These are phyloP conservation scores for Beauveria caledonica DNA, from an alignment of 2,329 filamentous ascomycete species.

Conservation along the genomic window DNA sequence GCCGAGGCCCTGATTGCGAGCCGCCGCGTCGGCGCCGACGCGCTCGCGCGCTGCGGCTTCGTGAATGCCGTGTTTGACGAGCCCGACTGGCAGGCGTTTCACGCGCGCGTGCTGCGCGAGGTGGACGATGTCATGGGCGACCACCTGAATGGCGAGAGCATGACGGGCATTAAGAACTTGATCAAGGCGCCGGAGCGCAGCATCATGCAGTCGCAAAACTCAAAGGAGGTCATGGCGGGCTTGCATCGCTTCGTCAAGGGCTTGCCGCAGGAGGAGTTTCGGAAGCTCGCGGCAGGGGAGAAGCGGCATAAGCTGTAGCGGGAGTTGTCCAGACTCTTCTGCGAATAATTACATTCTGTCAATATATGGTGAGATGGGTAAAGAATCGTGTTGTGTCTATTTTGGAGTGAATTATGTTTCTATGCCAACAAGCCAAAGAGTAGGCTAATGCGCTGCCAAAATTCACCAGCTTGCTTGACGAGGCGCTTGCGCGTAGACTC, in stretches of 20 bases:
- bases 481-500: constrained; percentile 45
- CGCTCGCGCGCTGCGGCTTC: constrained; percentile 69
- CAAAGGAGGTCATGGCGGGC: constrained; percentile 78
- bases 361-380: background rate
- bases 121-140: constrained; percentile 72
- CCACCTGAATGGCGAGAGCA: constrained; percentile 70
- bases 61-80: constrained; percentile 73
- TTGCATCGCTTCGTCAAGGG: constrained; percentile 73
- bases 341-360: background rate
- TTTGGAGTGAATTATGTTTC: background rate
- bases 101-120: constrained; percentile 64
- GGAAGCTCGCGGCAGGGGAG: constrained; percentile 73
- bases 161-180: constrained; percentile 78
- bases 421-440: constrained; percentile 68
- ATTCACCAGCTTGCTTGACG: constrained; percentile 58
- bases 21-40: constrained; percentile 62
- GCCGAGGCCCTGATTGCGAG: constrained; percentile 94
- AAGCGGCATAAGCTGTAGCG: constrained; percentile 86
- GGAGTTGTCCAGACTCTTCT: background rate
- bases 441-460: constrained; percentile 75
- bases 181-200: constrained; percentile 68
- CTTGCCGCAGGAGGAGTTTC: constrained; percentile 81
- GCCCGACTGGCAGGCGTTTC: constrained; percentile 61
- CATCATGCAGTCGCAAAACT: constrained; percentile 65
- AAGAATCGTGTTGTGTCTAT: background rate